Base-by-base conservation (phyloP, 208 protist species). In the Crithidia brevicula region DNA sequence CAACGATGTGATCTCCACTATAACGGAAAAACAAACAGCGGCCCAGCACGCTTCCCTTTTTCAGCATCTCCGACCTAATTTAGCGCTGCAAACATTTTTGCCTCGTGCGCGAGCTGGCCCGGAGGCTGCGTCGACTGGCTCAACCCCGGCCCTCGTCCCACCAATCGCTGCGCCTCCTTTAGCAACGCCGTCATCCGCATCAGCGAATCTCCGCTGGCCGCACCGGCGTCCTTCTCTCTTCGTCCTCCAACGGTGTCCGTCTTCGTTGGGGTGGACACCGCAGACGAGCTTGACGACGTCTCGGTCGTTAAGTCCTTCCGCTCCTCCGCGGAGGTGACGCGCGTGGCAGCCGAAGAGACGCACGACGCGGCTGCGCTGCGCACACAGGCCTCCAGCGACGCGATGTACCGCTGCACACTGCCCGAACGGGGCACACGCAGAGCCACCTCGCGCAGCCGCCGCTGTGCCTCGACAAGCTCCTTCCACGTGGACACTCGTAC, bases 391-490 rank as follows among this genome's bases (percentile, higher is more conserved):
- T 47, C 40, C 46, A 60, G 42, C 1, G 15, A 3, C 13, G 63
- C 70, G 22, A 76, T 71, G 64, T 77, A 85, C 0, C 40, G 38
- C 18, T 38, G 60, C 23, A 85, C 70, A 38, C 79, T 80, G 47
- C 79, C 79, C 20, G 51, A 34, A 25, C 79, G 79, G 0, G 79
- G 79, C 36, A 67, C 33, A 27, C 60, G 56, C 46, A 85, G 74
- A 23, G 30, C 25, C 23, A 76, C 65, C 47, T 31, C 28, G 9
- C 49, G 27, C 13, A 78, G 15, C 9, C 30, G 47, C 20, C 63
- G 53, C 50, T 68, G 49, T n/a, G 38, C 59, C 8, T 20, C 53
- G 5, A 56, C 18, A 2, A 81, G 31, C 30, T 61, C 47, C 23
- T 36, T 25, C 60, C 74, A 67, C 33, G 59, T 54, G 60, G 51